Evolutionary conservation across 805 yeast genomes (phyloP), one percentile per base, ranked within the genome.

Genomic region (Pichia exigua): DNA sequence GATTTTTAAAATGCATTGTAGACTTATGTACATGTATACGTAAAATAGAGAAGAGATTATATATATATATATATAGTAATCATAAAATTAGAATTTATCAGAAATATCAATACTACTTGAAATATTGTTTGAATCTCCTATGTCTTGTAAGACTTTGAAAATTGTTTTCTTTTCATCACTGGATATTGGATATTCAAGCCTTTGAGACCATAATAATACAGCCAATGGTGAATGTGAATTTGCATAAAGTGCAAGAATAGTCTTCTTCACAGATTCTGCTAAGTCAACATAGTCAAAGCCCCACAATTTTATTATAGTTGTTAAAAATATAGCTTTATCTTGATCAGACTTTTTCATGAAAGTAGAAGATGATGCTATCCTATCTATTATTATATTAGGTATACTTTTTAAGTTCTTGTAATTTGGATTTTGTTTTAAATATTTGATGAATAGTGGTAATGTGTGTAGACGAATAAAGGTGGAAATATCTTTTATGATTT

Each of bases 221-320:
- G 64, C 67, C 27, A 59, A 41, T 17, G 68, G 64, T 2, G 65
- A 58, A 11, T 58, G 55, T 20, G 51, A 58, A 22, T 48, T 47
- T 22, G 63, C 59, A 47, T 65, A 64, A 18, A 57, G 28, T 17
- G 44, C 44, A 3, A 57, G 38, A 8, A 64, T 54, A 20, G 51
- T 17, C n/a, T 54, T 52, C 21, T 46, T 58, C 1, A 52, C 38
- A 2, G 32, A 39, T 4, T 54, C 56, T 20, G 56, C 57, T 10
- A 58, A 52, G 2, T 50, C 38, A 15, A 43, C 41, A 3, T 24
- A 7, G 24, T 49, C 44, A 5, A 48, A 21, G 5, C 22, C 48
- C 21, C 63, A 42, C 27, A 48, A 51, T 35, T 55, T 52, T 9
- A 63, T 35, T 38, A 65, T 46, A 7, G 63, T 48, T 0, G 67